Percentiles rank a stretch among this genome's conserved stretches.
Conservation (phyloP, 169 alveolate genomes). For the Cryptosporidium xiaoi region DNA sequence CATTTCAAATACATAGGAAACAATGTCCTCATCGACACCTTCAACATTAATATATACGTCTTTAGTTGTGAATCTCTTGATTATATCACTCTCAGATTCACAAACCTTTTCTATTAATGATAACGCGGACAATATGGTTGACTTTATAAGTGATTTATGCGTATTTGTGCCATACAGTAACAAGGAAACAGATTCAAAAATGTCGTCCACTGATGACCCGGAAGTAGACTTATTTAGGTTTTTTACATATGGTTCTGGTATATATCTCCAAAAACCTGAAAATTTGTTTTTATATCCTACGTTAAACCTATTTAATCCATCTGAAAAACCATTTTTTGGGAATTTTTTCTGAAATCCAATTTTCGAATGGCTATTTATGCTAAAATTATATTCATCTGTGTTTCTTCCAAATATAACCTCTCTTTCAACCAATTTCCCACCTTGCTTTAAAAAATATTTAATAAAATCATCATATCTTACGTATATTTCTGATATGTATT, state of each 20-base stretch:
- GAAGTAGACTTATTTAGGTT: conserved; percentile 8
- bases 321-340: neutral
- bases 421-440: neutral
- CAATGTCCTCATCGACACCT: conserved; percentile 61
- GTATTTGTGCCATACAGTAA: conserved; percentile 28
- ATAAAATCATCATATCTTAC: conserved; percentile 40
- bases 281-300: neutral
- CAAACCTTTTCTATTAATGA: conserved; percentile 21
- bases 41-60: conserved; percentile 34
- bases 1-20: conserved; percentile 13
- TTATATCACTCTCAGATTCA: conserved; percentile 26
- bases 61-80: conserved; percentile 3
- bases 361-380: neutral
- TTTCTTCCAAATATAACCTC: conserved; percentile 16
- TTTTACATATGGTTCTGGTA: conserved; percentile 25
- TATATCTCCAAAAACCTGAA: conserved; percentile 68
- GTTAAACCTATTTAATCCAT: neutral
- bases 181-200: conserved; percentile 56
- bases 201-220: conserved; percentile 8
- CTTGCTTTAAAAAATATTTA: neutral
- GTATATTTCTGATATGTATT: neutral
- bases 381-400: neutral
- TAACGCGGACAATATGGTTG: conserved; percentile 9
- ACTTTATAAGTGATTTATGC: conserved; percentile 4
- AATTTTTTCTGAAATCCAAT: neutral